Evolutionary conservation across 2,329 filamentous ascomycete genomes (phyloP).

Genomic region (Fusarium torreyae): DNA sequence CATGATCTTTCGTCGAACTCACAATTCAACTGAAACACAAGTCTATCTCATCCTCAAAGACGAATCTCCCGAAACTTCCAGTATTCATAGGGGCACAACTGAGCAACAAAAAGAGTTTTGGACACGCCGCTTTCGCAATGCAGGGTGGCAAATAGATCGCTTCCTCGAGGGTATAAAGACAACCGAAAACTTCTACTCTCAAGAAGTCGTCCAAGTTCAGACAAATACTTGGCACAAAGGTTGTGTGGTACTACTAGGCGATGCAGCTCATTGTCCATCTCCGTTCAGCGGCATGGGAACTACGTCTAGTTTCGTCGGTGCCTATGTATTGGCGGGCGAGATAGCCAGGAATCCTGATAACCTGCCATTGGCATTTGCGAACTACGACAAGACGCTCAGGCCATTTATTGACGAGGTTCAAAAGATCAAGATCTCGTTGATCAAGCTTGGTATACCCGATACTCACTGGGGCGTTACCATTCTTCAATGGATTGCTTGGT

Average conservation of each 20-base stretch:
- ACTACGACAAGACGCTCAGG: conserved; percentile 25
- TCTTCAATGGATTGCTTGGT: conserved; percentile 32
- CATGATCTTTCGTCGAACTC: conserved; percentile 38
- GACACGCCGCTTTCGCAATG: conserved; percentile 13
- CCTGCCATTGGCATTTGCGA: conserved; percentile 20
- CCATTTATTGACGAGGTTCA: conserved; percentile 35
- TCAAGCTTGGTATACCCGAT: conserved; percentile 13
- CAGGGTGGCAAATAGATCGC: conserved; percentile 28
- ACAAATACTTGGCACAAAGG: conserved; percentile 24
- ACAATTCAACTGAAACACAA: conserved; percentile 34
- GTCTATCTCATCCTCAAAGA: conserved; percentile 38
- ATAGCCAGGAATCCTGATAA: conserved; percentile 24
- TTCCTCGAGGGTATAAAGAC: conserved; percentile 35
- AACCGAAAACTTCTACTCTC: conserved; percentile 34
- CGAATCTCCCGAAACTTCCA: conserved; percentile 6
- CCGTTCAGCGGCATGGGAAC: conserved; percentile 40
- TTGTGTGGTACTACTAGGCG: conserved; percentile 21
- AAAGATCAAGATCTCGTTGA: conserved; percentile 24
- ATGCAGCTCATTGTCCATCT: conserved; percentile 33
- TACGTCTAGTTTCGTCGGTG: conserved; percentile 26
- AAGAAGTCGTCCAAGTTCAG: conserved; percentile 33
- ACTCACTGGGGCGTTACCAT: conserved; percentile 25
- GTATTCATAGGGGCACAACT: conserved; percentile 17
- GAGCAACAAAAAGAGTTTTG: conserved; percentile 40
- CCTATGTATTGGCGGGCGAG: conserved; percentile 36